Base-by-base conservation (phyloP, 2,329 filamentous ascomycete genomes). In the Scedosporium minutisporum region DNA sequence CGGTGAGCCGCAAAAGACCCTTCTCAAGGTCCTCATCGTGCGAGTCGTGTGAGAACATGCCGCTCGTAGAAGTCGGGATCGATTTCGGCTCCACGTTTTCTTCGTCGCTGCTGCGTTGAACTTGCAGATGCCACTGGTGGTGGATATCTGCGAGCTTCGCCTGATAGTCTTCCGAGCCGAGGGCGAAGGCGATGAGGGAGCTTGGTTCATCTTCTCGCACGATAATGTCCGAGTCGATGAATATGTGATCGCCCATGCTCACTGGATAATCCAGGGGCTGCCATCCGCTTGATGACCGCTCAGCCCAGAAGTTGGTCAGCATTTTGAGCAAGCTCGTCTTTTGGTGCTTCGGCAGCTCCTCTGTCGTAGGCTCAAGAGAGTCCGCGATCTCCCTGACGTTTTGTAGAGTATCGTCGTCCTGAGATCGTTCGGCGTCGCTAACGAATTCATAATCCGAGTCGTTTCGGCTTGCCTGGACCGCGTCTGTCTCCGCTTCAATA, bases 181-280 rank as follows among this genome's bases (percentile, higher is more conserved):
- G 79, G 1, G 93, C 92, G 70, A 99, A 90, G 0, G 96, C 95
- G 69, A 99, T 95, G 48, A 99, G 83, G 1, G 95, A 97, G 70
- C 92, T 97, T 2, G 95, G 95, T 75, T 99, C 95, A 72, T 99
- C 95, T 74, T 99, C 95, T 46, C 95, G 87, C 44, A 99, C 92
- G 67, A 99, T 96, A 66, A 99, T 93, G 72, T 99, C 91, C 7
- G 92, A 96, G 75, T 99, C 93, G 62, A 92, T 90, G 76, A 97
- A 97, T 58, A 99, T 93, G 73, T 99, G 95, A 72, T 99, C 95
- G 16, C 88, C 90, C 57, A 88, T 80, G 66, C 85, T 89, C 65
- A 97, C 83, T 3, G 96, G 96, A 69, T 99, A 99, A 62, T 99
- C 95, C 21, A 99, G 82, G 23, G 89, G 85, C 5, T 89, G 84